Evolutionary conservation across 345 rosid species (phyloP).

Genomic region (Salix dunnii): DNA sequence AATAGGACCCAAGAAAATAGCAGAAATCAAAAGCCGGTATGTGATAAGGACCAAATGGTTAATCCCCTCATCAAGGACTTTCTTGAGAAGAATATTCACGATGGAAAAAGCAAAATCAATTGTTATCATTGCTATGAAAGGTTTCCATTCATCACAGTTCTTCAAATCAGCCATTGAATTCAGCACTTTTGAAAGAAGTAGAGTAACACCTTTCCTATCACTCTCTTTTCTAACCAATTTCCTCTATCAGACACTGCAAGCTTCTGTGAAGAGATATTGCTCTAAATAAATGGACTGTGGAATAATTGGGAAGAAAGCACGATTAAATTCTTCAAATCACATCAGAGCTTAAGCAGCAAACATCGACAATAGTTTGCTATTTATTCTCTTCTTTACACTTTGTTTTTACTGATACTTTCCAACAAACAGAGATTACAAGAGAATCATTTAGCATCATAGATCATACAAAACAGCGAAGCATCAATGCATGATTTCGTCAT

Average conservation of each 20-base stretch:
- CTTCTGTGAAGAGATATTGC: neutral
- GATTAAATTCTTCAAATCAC: slow-evolving; percentile 53
- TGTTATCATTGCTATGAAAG: slow-evolving; percentile 48
- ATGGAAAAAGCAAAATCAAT: slow-evolving; percentile 53
- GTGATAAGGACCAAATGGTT: slow-evolving; percentile 61
- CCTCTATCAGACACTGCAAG: neutral
- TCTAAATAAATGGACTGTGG: slow-evolving; percentile 18
- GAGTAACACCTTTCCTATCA: neutral
- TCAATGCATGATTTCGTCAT: slow-evolving; percentile 20
- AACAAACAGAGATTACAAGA: slow-evolving; percentile 8
- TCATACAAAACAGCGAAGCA: slow-evolving; percentile 16
- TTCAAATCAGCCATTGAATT: slow-evolving; percentile 8
- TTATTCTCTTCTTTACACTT: slow-evolving; percentile 8
- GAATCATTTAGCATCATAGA: slow-evolving; percentile 17
- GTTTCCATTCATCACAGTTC: slow-evolving; percentile 40
- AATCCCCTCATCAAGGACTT: slow-evolving; percentile 54
- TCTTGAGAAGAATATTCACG: slow-evolving; percentile 61
- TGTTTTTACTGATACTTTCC: slow-evolving; percentile 7
- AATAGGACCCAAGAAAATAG: slow-evolving; percentile 62
- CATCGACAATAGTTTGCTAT: slow-evolving; percentile 15
- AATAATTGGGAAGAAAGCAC: slow-evolving; percentile 51
- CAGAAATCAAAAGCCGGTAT: slow-evolving; percentile 55
- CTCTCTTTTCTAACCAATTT: neutral
- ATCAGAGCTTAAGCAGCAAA: slow-evolving; percentile 44
- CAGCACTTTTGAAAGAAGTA: neutral